Percentiles rank a stretch among this genome's conserved stretches.
phyloP scores from a whole-genome alignment of 2,329 filamentous ascomycete species.

The Aureobasidium musti region DNA sequence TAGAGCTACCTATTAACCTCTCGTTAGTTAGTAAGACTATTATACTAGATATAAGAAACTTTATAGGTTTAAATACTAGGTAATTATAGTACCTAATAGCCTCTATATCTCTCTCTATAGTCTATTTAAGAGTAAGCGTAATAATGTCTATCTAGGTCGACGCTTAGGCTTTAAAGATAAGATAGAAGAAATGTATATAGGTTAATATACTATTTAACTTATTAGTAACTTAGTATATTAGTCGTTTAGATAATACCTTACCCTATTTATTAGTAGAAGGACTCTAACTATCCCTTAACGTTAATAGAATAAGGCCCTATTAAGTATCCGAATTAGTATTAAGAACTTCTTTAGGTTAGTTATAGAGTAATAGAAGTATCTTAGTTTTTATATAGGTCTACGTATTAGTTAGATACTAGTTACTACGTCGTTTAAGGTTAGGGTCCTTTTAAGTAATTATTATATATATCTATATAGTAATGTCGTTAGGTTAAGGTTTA shows the following conservation, averaged over 20 bases:
- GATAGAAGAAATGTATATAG: background rate
- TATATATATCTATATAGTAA: constrained; percentile 1
- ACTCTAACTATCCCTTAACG: background rate
- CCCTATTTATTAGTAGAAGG: too few relatives aligned
- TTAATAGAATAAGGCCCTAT: background rate
- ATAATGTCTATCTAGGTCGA: background rate
- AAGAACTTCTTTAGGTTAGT: constrained; percentile 1
- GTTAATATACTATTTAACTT: too few relatives aligned
- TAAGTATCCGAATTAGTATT: background rate
- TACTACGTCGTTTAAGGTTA: background rate
- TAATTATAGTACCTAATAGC: background rate
- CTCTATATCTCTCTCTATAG: background rate
- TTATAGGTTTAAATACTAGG: constrained; percentile 5
- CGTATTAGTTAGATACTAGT: background rate
- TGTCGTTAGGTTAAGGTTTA: background rate
- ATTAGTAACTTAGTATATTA: too few relatives aligned
- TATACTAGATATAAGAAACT: constrained; percentile 8
- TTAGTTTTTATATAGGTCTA: background rate
- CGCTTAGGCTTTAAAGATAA: background rate
- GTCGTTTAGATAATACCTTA: too few relatives aligned
- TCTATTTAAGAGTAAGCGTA: background rate
- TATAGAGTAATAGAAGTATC: constrained; percentile 8
- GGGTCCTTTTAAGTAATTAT: background rate
- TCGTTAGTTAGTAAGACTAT: background rate
- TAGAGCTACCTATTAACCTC: background rate